These are phyloP conservation scores for Gossypium arboreum DNA, from an alignment of 345 rosid genomes.

Conservation along the genomic window DNA sequence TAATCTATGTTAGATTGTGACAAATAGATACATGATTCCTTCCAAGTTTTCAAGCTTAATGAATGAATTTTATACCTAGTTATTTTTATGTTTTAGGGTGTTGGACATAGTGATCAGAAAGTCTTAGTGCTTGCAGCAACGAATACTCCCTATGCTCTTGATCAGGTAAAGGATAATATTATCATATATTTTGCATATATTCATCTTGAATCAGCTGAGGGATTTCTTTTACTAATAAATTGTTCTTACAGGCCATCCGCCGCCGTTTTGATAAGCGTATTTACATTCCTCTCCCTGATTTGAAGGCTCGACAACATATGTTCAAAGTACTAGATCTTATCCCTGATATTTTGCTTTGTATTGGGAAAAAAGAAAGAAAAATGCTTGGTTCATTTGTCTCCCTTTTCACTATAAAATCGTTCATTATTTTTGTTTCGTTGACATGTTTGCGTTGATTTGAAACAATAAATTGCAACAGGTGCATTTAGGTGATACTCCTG, in stretches of 20 bases:
- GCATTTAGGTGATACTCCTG: constrained; percentile 83
- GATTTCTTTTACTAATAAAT: constrained; percentile 21
- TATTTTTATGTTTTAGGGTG: constrained; percentile 46
- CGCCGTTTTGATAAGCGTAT: constrained; percentile 85
- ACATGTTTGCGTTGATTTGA: constrained; percentile 4
- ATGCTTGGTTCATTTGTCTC: constrained; percentile 4
- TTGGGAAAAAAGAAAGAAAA: neutral
- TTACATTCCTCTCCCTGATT: constrained; percentile 79
- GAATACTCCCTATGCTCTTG: constrained; percentile 77
- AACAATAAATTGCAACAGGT: constrained; percentile 41
- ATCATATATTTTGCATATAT: constrained; percentile 9
- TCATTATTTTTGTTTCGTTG: neutral
- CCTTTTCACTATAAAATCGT: neutral
- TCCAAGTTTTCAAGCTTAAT: constrained; percentile 8
- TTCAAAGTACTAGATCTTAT: constrained; percentile 50
- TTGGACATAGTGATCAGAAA: constrained; percentile 68
- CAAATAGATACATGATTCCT: neutral
- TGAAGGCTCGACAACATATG: constrained; percentile 78
- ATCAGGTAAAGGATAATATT: constrained; percentile 44
- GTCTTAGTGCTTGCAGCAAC: constrained; percentile 89
- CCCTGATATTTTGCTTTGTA: neutral
- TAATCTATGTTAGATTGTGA: neutral
- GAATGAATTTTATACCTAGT: neutral
- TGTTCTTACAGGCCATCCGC: constrained; percentile 57
- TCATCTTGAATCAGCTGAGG: constrained; percentile 8